A percentile compares a stretch with the other conserved stretches of the same genome.
phyloP scores from a whole-genome alignment of 2,329 filamentous ascomycete species.

The Beauveria scarabaeidicola region DNA sequence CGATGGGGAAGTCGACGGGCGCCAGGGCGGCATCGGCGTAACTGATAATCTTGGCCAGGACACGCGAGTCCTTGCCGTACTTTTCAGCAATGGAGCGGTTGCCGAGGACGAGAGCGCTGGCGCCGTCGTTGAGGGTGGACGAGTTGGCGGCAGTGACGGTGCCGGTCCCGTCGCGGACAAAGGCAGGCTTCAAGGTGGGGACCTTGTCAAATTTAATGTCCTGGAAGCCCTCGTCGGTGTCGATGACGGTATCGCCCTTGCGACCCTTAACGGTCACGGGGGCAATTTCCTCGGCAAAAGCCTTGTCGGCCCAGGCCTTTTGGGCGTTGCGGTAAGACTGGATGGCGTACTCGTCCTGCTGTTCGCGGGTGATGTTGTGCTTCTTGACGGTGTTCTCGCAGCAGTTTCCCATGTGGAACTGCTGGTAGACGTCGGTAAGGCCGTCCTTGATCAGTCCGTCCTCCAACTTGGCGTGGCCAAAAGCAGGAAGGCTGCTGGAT shows the following conservation, averaged over 20 bases:
- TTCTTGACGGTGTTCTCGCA: constrained; percentile 93
- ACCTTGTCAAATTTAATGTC: constrained; percentile 84
- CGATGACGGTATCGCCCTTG: constrained; percentile 74
- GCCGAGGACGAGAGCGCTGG: constrained; percentile 77
- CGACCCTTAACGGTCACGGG: constrained; percentile 76
- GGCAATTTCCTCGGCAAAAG: constrained; percentile 83
- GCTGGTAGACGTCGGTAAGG: constrained; percentile 90
- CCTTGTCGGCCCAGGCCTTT: constrained; percentile 72
- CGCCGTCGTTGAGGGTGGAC: constrained; percentile 90
- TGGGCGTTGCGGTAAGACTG: constrained; percentile 84
- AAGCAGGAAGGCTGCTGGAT: constrained; percentile 71
- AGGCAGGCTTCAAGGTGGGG: constrained; percentile 79
- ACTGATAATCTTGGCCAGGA: constrained; percentile 78
- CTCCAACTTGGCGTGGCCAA: constrained; percentile 80
- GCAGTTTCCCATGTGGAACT: constrained; percentile 97
- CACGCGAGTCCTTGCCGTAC: constrained; percentile 68
- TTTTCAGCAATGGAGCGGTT: constrained; percentile 72
- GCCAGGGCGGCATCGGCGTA: constrained; percentile 87
- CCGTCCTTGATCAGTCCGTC: constrained; percentile 94
- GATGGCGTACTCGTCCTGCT: constrained; percentile 88
- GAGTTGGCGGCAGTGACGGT: constrained; percentile 93
- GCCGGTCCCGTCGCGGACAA: constrained; percentile 74
- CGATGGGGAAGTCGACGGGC: constrained; percentile 88
- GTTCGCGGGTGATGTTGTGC: constrained; percentile 67
- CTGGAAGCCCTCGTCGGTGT: constrained; percentile 81